These are phyloP conservation scores for Stachybotrys elegans DNA, from an alignment of 2,329 filamentous ascomycete species.

Conservation along the genomic window DNA sequence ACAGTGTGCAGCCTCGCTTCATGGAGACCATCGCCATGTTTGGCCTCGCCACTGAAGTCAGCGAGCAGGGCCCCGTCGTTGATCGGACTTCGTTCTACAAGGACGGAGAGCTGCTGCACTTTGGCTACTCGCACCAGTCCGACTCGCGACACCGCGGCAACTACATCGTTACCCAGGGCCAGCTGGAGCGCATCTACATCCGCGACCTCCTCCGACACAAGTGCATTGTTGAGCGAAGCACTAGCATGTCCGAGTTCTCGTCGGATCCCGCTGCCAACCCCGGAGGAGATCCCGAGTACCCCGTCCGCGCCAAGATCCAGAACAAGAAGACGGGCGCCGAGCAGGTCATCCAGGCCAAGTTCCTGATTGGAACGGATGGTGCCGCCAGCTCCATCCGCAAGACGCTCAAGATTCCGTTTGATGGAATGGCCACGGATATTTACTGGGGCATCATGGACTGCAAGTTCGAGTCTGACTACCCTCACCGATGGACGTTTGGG, in stretches of 20 bases:
- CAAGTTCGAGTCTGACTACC: conserved; percentile 19
- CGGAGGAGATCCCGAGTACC: conserved; percentile 7
- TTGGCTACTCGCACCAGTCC: conserved; percentile 19
- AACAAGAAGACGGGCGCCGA: conserved; percentile 16
- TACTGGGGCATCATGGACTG: conserved; percentile 29
- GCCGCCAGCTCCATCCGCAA: conserved; percentile 24
- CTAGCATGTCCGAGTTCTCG: conserved; percentile 13
- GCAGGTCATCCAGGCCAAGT: conserved; percentile 22
- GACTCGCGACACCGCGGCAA: conserved; percentile 23
- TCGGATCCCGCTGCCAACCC: conserved; percentile 2
- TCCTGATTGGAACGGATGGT: conserved; percentile 24
- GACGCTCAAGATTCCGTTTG: conserved; percentile 22
- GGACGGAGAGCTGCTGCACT: conserved; percentile 22
- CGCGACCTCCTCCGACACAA: conserved; percentile 27
- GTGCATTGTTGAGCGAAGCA: conserved; percentile 23
- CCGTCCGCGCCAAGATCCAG: conserved; percentile 13
- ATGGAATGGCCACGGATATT: conserved; percentile 24
- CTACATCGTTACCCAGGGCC: conserved; percentile 3
- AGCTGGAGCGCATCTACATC: conserved; percentile 28
- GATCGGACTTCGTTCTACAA: conserved; percentile 22
- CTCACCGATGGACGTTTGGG: conserved; percentile 23
- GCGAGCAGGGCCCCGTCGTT: conserved; percentile 26
- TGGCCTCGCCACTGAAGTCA: conserved; percentile 20
- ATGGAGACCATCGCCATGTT: conserved; percentile 7
- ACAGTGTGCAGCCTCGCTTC: conserved; percentile 16